Evolutionary conservation across 139 green algal genomes (phyloP).

Genomic region (Yamagishiella unicocca): DNA sequence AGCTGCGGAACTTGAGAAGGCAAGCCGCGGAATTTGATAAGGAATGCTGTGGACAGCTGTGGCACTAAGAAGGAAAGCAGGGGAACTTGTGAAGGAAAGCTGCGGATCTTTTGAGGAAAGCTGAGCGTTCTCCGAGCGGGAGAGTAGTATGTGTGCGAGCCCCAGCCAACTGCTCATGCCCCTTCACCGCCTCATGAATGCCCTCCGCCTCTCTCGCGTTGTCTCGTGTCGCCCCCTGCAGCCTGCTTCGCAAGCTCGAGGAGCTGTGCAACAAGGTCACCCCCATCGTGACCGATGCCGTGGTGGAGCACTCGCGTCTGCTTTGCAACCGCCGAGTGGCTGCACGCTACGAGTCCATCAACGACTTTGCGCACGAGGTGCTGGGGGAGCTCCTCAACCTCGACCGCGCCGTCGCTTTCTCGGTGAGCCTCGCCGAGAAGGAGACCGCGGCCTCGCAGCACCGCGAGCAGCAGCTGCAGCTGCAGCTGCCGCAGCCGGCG

Average conservation of each 20-base stretch:
- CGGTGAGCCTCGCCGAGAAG: neutral
- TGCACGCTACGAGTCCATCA: slow-evolving; percentile 16
- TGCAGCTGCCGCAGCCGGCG: neutral
- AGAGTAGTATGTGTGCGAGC: too few relatives aligned
- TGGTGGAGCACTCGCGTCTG: neutral
- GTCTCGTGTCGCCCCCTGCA: neutral
- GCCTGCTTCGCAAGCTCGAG: slow-evolving; percentile 43
- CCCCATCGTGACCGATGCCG: slow-evolving; percentile 10
- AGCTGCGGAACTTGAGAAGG: too few relatives aligned
- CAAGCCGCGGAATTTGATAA: too few relatives aligned
- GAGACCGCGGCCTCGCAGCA: neutral
- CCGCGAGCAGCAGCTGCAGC: neutral
- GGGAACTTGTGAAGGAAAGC: too few relatives aligned
- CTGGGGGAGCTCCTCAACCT: slow-evolving; percentile 40
- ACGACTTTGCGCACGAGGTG: slow-evolving; percentile 39
- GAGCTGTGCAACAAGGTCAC: slow-evolving; percentile 31
- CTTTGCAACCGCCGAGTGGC: slow-evolving; percentile 9
- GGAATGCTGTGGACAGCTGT: too few relatives aligned
- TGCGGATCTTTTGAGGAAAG: too few relatives aligned
- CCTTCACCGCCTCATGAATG: too few relatives aligned
- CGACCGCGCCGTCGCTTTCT: slow-evolving; percentile 14
- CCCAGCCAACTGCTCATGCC: too few relatives aligned
- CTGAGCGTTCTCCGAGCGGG: too few relatives aligned
- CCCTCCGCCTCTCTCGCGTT: too few relatives aligned
- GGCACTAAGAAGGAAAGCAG: too few relatives aligned